Evolutionary conservation across 2,329 filamentous ascomycete species (phyloP).

Genomic region (Grosmannia huntii): DNA sequence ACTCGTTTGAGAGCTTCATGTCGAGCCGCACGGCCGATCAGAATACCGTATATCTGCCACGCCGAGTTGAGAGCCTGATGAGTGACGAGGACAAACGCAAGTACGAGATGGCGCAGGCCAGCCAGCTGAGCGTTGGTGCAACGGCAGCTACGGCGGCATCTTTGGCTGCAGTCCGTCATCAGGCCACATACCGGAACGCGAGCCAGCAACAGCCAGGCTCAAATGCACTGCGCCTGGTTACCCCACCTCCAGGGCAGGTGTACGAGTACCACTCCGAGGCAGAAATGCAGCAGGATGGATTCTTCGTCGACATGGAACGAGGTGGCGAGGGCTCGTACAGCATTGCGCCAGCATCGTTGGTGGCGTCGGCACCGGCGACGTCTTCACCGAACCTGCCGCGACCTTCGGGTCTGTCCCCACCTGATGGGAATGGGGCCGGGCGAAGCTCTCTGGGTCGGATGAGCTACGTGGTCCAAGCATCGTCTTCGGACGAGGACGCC

Average conservation of each 20-base stretch:
- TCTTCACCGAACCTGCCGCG: slow-evolving; percentile 4
- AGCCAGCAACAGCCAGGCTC: background rate
- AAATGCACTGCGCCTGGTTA: slow-evolving; percentile 10
- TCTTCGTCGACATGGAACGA: slow-evolving; percentile 21
- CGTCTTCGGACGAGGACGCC: slow-evolving; percentile 14
- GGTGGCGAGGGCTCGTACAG: slow-evolving; percentile 7
- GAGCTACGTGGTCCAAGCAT: slow-evolving; percentile 19
- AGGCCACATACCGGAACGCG: background rate
- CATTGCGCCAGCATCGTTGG: slow-evolving; percentile 6
- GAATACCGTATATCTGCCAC: slow-evolving; percentile 53
- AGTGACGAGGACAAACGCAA: slow-evolving; percentile 63
- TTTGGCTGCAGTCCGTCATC: background rate
- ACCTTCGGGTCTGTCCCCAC: slow-evolving; percentile 7
- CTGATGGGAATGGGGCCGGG: slow-evolving; percentile 13
- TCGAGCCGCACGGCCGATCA: slow-evolving; percentile 39
- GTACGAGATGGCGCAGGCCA: slow-evolving; percentile 56
- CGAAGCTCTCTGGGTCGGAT: slow-evolving; percentile 26
- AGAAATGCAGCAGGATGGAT: slow-evolving; percentile 27
- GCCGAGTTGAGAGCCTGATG: slow-evolving; percentile 64
- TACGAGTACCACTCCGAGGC: slow-evolving; percentile 34
- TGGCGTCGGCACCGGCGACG: slow-evolving; percentile 5
- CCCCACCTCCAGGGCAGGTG: slow-evolving; percentile 27
- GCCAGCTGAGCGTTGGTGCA: slow-evolving; percentile 25
- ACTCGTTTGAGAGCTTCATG: slow-evolving; percentile 54
- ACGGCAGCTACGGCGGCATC: slow-evolving; percentile 15